Evolutionary conservation across 2,329 filamentous ascomycete genomes (phyloP), one percentile per base, ranked within the genome.

Genomic region (Talaromyces sp.): DNA sequence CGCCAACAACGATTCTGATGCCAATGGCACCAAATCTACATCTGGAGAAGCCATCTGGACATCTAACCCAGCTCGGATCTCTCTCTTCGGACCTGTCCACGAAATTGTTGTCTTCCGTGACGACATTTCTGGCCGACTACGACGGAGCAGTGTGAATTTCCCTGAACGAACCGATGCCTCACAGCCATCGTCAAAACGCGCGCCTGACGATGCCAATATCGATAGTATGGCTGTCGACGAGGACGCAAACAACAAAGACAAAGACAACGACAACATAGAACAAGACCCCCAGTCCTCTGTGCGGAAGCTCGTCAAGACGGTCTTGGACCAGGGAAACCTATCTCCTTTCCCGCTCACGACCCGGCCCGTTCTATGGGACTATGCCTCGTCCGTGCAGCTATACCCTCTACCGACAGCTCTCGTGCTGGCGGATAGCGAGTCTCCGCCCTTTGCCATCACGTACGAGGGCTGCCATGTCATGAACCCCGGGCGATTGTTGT

Each of bases 391-490:
- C 2, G 75, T 98, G 65, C 88, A 91, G 59, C 78, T 99, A 25
- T 98, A 97, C 73, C 95, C 93, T 9, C 77, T 98, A 30, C 95
- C 95, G 1, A 93, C 91, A 22, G 87, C 90, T 0, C 80, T 98
- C 70, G 85, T 96, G 17, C 77, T 99, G 4, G 88, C 92, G 1
- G 95, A 99, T 76, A 81, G 89, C 0, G 91, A 93, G 49, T 88
- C 89, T 10, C 88, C 90, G 15, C 84, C 92, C 0, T 99, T 96
- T 70, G 89, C 89, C 59, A 81, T 97, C 65, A 96, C 91, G 15
- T 98, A 98, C 71, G 93, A 96, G 75, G 93, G 93, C 0, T 98
- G 95, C 71, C 91, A 95, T 77, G 93, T 97, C 36, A 88, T 99
- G 84, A 99, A 99, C 73, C 93, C 95, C 0, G 92, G 92, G 6